These are phyloP conservation scores for Geotrichum bryndzae DNA, from an alignment of 1,139 yeast genomes.

Conservation along the genomic window DNA sequence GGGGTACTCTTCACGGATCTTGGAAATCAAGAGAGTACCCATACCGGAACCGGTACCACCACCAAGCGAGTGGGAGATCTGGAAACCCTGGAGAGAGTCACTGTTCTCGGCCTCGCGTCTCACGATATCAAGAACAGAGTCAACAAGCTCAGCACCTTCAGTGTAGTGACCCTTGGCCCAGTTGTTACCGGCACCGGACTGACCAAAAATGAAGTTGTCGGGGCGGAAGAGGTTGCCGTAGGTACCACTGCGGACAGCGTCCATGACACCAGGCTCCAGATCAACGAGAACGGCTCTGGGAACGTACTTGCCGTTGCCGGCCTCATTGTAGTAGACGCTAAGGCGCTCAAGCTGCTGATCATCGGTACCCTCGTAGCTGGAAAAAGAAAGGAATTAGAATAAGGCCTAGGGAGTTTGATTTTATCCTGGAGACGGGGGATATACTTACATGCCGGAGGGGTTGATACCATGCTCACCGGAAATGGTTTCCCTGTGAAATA, in stretches of 20 bases:
- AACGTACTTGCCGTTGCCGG: slow-evolving; percentile 39
- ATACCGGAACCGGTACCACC: slow-evolving; percentile 46
- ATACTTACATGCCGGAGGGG: slow-evolving; percentile 49
- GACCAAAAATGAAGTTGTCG: slow-evolving; percentile 42
- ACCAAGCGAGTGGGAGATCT: slow-evolving; percentile 43
- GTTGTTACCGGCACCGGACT: slow-evolving; percentile 45
- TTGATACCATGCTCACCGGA: slow-evolving; percentile 96
- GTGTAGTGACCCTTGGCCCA: slow-evolving; percentile 48
- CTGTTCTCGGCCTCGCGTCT: slow-evolving; percentile 43
- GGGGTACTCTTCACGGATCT: slow-evolving; percentile 41
- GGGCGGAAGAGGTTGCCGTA: slow-evolving; percentile 42
- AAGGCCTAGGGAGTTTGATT: not conserved
- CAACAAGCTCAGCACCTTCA: slow-evolving; percentile 44
- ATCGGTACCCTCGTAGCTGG: slow-evolving; percentile 29
- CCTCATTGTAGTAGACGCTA: slow-evolving; percentile 34
- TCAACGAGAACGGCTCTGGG: slow-evolving; percentile 45
- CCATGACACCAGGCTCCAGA: slow-evolving; percentile 44
- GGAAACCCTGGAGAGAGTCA: slow-evolving; percentile 45
- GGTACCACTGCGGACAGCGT: slow-evolving; percentile 40
- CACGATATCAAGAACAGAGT: slow-evolving; percentile 42
- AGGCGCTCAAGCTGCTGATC: slow-evolving; percentile 29
- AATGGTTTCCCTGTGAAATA: slow-evolving; percentile 63
- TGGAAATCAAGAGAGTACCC: slow-evolving; percentile 40
- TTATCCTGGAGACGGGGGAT: too few species aligned
- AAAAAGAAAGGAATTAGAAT: not conserved